Percentiles rank a stretch among this genome's conserved stretches.
Evolutionary conservation across 192 early-diverging fungal genomes (phyloP).

Genomic region (Geosiphon pyriformis): DNA sequence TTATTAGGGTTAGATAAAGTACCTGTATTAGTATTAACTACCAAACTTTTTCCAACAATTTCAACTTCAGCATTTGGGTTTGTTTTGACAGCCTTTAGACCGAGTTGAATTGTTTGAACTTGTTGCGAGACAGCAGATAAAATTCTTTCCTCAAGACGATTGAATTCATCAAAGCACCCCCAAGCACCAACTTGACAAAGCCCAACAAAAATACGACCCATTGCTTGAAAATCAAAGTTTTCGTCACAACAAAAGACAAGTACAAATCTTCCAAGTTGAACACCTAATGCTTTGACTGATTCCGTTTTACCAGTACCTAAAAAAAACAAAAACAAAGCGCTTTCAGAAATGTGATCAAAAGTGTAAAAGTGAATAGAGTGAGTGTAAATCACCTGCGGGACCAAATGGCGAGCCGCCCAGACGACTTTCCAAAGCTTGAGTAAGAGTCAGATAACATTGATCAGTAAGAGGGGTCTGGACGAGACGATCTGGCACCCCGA

Average conservation of each 20-base stretch:
- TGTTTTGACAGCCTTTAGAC: slow-evolving; percentile 57
- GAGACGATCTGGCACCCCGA: slow-evolving; percentile 92
- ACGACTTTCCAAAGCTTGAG: slow-evolving; percentile 88
- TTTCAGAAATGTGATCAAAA: neutral
- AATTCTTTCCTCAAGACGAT: slow-evolving; percentile 96
- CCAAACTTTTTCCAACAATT: slow-evolving; percentile 82
- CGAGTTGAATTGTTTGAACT: slow-evolving; percentile 97
- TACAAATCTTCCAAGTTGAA: slow-evolving; percentile 86
- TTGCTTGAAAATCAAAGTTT: slow-evolving; percentile 99
- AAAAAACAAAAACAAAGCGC: neutral
- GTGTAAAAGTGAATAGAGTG: neutral
- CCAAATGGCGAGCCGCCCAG: slow-evolving; percentile 98
- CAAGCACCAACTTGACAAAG: slow-evolving; percentile 98
- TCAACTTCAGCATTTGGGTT: slow-evolving; percentile 83
- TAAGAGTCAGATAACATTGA: slow-evolving; percentile 96
- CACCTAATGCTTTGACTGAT: slow-evolving; percentile 94
- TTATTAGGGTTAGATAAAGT: neutral
- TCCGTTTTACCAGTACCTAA: slow-evolving; percentile 98
- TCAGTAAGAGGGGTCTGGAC: slow-evolving; percentile 99
- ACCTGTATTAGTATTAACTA: slow-evolving; percentile 76
- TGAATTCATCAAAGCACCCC: slow-evolving; percentile 99
- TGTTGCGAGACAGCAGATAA: slow-evolving; percentile 99
- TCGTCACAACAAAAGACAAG: slow-evolving; percentile 99
- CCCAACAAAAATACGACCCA: slow-evolving; percentile 99
- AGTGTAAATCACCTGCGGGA: slow-evolving; percentile 62